Base-by-base conservation (phyloP, 2,329 filamentous ascomycete species). In the Lizonia empirigonia region DNA sequence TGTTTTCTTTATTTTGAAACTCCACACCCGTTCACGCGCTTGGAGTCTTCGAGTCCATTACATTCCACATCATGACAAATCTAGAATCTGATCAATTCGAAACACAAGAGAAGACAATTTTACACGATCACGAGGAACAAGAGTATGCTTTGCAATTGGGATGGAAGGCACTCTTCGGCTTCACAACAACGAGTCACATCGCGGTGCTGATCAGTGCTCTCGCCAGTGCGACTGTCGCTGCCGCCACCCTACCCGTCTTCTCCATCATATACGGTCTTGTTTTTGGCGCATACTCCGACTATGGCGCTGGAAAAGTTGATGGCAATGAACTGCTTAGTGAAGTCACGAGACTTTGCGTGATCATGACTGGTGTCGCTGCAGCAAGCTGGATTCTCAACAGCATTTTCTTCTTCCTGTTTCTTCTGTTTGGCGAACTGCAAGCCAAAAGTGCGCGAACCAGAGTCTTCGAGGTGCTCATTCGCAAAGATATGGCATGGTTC, bases 361-460 rank as follows among this genome's bases (percentile, higher is more conserved):
- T 84, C 20, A 74, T 96, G 34, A 72, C 85, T 0, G 80, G 77
- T 0, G 71, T 96, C 0, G 90, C 88, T 0, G 69, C 77, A 0
- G 81, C 76, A 0, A 85, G 83, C 37, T 93, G 89, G 84, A 36
- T 91, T 0, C 73, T 86, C 13, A 87, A 89, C 59, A 82, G 83
- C 3, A 67, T 80, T 1, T 88, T 90, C 60, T 86, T 91, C 62
- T 79, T 80, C 1, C 71, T 83, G 0, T 97, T 92, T 85, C 77
- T 93, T 23, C 69, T 82, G 0, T 94, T 94, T 69, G 90, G 92
- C 12, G 92, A 97, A 71, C 64, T 90, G 2, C 90, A 96, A 59
- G 90, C 88, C 0, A 82, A 81, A 24, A 82, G 74, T 37, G 85
- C 85, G 6, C 82, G 91, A 5, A 76, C 80, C 13, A 76, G 74